A percentile compares a stretch with the other conserved stretches of the same genome.
Evolutionary conservation across 352 stramenopile species (phyloP).

Genomic region (Sclerospora graminicola): DNA sequence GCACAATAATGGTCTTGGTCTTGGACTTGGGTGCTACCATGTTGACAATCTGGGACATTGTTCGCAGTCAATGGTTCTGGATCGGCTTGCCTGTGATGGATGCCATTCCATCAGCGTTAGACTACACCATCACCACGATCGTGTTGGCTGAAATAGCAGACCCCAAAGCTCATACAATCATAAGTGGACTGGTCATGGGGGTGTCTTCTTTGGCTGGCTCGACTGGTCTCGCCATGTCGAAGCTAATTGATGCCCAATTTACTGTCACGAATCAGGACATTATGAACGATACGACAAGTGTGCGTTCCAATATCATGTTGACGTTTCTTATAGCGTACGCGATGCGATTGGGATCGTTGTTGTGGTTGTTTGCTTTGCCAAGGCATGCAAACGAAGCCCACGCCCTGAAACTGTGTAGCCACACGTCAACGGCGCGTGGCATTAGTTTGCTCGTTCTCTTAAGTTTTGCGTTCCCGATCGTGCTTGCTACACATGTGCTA

Average conservation of each 20-base stretch:
- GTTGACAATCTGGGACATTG: constrained; percentile 48
- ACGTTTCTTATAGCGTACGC: constrained; percentile 47
- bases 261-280: constrained; percentile 25
- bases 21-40: constrained; percentile 35
- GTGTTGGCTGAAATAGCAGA: constrained; percentile 43
- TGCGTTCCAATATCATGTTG: constrained; percentile 32
- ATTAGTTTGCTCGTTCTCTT: constrained; percentile 11
- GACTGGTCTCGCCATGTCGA: constrained; percentile 38
- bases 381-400: background rate
- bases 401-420: constrained; percentile 12
- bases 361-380: constrained; percentile 38
- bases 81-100: constrained; percentile 52
- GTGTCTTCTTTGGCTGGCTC: constrained; percentile 34
- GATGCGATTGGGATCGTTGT: constrained; percentile 35
- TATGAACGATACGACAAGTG: constrained; percentile 30
- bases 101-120: constrained; percentile 33
- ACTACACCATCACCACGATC: constrained; percentile 43
- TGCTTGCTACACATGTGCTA: constrained; percentile 32
- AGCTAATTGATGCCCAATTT: constrained; percentile 51
- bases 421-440: constrained; percentile 13
- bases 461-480: too few species aligned
- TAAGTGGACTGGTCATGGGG: constrained; percentile 34
- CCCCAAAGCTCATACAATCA: constrained; percentile 9
- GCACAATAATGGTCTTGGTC: constrained; percentile 20
- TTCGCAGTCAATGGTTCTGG: constrained; percentile 60